These are phyloP conservation scores for Saccharomyces paradoxus DNA, from an alignment of 805 yeast species.

Conservation along the genomic window DNA sequence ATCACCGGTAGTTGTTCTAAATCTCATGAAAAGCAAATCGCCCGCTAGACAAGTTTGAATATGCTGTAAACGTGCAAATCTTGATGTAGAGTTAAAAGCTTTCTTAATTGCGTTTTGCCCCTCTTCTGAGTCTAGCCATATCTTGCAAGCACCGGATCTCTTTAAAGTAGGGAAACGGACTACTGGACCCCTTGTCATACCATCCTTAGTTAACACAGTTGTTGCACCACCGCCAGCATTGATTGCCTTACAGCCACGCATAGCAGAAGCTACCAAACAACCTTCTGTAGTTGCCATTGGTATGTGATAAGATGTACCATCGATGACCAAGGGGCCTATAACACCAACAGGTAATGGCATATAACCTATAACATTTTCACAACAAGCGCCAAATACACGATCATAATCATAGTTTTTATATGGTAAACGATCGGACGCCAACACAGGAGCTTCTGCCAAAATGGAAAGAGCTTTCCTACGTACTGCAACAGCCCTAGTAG, in stretches of 20 bases:
- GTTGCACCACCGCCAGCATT: slow-evolving; percentile 94
- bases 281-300: slow-evolving; percentile 99
- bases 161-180: slow-evolving; percentile 74
- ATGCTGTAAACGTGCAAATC: slow-evolving; percentile 91
- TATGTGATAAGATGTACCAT: slow-evolving; percentile 78
- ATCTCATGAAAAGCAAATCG: slow-evolving; percentile 75
- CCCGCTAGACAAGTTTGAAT: slow-evolving; percentile 94
- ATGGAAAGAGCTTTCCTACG: slow-evolving; percentile 87
- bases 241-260: slow-evolving; percentile 98
- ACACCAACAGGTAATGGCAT: slow-evolving; percentile 96
- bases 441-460: slow-evolving; percentile 74
- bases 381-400: slow-evolving; percentile 96
- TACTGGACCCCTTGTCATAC: slow-evolving; percentile 99
- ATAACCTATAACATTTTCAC: slow-evolving; percentile 96
- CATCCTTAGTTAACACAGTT: slow-evolving; percentile 88
- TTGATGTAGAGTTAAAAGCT: slow-evolving; percentile 92
- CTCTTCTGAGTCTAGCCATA: slow-evolving; percentile 93
- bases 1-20: slow-evolving; percentile 98
- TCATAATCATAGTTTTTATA: slow-evolving; percentile 81
- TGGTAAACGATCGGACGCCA: slow-evolving; percentile 68
- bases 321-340: slow-evolving; percentile 93
- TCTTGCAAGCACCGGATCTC: slow-evolving; percentile 90
- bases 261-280: slow-evolving; percentile 93
- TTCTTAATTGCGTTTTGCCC: slow-evolving; percentile 76
- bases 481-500: slow-evolving; percentile 84